phyloP scores from a whole-genome alignment of 345 rosid genomes.

The Lumnitzera racemosa region DNA sequence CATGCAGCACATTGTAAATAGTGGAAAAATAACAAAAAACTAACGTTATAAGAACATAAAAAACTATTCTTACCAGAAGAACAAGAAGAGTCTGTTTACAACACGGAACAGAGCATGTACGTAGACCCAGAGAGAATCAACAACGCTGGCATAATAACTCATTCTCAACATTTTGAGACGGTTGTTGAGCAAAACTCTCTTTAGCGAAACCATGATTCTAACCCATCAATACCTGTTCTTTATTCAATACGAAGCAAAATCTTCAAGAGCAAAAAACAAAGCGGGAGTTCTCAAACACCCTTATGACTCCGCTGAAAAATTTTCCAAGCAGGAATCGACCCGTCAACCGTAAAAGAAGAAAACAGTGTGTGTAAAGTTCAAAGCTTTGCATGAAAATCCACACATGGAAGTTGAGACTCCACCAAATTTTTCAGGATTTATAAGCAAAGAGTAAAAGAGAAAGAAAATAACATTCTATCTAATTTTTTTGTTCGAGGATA shows the following conservation, averaged over 20 bases:
- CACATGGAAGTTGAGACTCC: slow-evolving; percentile 37
- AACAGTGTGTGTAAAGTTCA: slow-evolving; percentile 17
- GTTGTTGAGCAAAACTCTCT: slow-evolving; percentile 12
- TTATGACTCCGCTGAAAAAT: slow-evolving; percentile 37
- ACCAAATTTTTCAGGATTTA: slow-evolving; percentile 31
- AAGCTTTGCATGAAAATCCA: slow-evolving; percentile 17
- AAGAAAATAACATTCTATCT: not conserved
- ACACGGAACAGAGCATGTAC: slow-evolving; percentile 34
- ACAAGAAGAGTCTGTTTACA: slow-evolving; percentile 12
- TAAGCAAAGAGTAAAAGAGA: not conserved
- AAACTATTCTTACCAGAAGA: slow-evolving; percentile 27
- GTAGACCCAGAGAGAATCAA: slow-evolving; percentile 33
- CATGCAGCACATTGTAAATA: no score
- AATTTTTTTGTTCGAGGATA: no score
- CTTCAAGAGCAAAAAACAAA: slow-evolving; percentile 18
- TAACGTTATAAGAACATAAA: no score
- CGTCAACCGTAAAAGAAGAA: slow-evolving; percentile 34
- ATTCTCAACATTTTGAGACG: slow-evolving; percentile 22
- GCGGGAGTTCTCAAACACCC: slow-evolving; percentile 16
- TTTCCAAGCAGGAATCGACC: slow-evolving; percentile 39
- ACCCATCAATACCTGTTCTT: slow-evolving; percentile 20
- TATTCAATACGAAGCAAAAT: slow-evolving; percentile 36
- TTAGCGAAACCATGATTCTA: slow-evolving; percentile 23
- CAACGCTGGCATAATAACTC: slow-evolving; percentile 22
- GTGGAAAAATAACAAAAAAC: no score